Conservation (phyloP, 306 rosid genomes). For the Gastrolobium villosum region DNA sequence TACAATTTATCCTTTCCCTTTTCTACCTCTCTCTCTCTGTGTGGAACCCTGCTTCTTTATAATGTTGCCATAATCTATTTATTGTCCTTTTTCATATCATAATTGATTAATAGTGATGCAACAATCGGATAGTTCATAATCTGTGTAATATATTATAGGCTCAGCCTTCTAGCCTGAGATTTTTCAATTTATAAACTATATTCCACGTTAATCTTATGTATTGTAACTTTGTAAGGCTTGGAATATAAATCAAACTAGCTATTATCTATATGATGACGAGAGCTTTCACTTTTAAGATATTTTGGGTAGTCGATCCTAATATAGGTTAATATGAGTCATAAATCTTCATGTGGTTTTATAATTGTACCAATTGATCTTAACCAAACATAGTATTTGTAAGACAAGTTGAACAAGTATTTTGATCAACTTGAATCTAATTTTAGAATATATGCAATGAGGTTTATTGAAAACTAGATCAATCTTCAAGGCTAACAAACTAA, state of each 20-base stretch:
- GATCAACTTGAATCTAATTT: slow-evolving; percentile 6
- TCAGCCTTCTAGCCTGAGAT: not conserved
- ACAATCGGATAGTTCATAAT: not conserved
- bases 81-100: not conserved
- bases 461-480: not conserved
- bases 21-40: not conserved
- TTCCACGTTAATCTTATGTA: not conserved
- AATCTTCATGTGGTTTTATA: not conserved
- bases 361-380: not conserved
- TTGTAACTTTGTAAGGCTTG: not conserved
- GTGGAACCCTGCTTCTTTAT: not conserved
- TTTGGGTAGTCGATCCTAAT: not conserved
- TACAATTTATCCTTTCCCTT: slow-evolving; percentile 1
- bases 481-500: no score
- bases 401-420: slow-evolving; percentile 19
- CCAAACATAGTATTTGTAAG: not conserved
- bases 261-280: not conserved
- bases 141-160: not conserved
- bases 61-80: not conserved
- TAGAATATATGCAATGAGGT: not conserved
- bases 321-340: slow-evolving; percentile 3
- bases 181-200: not conserved
- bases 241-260: not conserved
- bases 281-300: slow-evolving; percentile 3
- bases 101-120: slow-evolving; percentile 7